Base-by-base conservation (phyloP, 805 yeast species). In the Nakazawaea ernobii region DNA sequence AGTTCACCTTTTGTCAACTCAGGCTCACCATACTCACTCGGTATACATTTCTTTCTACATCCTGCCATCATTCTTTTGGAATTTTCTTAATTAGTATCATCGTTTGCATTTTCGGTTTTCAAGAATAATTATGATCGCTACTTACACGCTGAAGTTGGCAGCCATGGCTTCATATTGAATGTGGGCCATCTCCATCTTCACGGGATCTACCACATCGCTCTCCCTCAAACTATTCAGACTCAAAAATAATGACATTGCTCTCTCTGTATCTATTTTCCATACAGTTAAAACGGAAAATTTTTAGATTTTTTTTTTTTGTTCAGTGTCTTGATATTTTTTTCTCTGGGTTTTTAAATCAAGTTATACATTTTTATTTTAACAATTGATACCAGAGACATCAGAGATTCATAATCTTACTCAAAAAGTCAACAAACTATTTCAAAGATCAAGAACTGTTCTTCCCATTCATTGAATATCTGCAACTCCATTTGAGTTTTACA, bases 1-100 rank as follows among this genome's bases (percentile, higher is more conserved):
- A 73, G 66, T 61, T 91, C 97, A 33, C 96, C 97, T 58, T 90
- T 89, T 53, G 79, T 81, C 46, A 91, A 69, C 26, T 92, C 97
- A 8, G 78, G 74, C 57, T 92, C 98, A 13, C 88, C 87, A 65
- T 86, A 91, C 53, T 84, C 86, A n/a, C 73, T 78, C n/a, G 85
- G 83, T 36, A 94, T 75, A 65, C 99, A 94, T 64, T 94, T 94
- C 49, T 64, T 57, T 17, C 75, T 71, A 63, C 98, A 92, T 3
- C 75, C 72, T 32, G 69, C 63, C 32, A 86, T 69, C 53, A 91
- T 72, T 38, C 76, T 71, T 20, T 20, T 20, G 24, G 35, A 36
- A 43, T 58, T 56, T 56, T 50, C 42, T 9, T 13, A 14, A 30
- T 26, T 17, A 38, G 47, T 32, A 24, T 11, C n/a, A n/a, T 20